These are phyloP conservation scores for Phaseolus lunatus DNA, from an alignment of 306 rosid genomes.

Conservation along the genomic window DNA sequence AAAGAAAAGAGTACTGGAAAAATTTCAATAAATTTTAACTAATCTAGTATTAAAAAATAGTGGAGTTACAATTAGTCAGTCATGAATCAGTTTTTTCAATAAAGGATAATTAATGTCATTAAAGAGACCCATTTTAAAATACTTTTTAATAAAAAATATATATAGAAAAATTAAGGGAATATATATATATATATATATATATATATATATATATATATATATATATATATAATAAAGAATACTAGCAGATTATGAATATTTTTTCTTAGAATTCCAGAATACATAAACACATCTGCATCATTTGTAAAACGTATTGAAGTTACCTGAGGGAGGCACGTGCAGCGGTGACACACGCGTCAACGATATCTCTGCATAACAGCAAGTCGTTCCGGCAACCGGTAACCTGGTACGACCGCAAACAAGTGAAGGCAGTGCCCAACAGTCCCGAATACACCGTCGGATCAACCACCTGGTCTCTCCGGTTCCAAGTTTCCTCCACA, in stretches of 20 bases:
- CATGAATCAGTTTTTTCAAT: no score
- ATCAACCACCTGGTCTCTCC: slow-evolving; percentile 58
- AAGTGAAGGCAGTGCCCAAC: slow-evolving; percentile 82
- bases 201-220: no score
- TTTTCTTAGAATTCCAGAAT: not conserved
- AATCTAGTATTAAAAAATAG: no score
- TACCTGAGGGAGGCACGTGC: slow-evolving; percentile 76
- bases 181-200: no score
- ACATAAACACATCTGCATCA: not conserved
- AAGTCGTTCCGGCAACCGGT: slow-evolving; percentile 69
- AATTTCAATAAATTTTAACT: no score
- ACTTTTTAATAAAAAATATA: not conserved
- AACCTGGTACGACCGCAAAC: slow-evolving; percentile 74
- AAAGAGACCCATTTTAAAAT: not conserved
- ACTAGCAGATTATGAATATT: no score
- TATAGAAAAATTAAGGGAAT: not conserved
- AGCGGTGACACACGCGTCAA: slow-evolving; percentile 60
- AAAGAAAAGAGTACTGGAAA: no score
- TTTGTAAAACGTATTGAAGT: not conserved
- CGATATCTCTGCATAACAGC: slow-evolving; percentile 62
- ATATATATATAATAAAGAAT: no score
- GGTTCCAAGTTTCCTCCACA: slow-evolving; percentile 71
- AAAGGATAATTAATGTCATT: no score
- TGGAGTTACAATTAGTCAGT: no score
- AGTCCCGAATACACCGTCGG: slow-evolving; percentile 79